These are phyloP conservation scores for Aspergillus neoniger DNA, from an alignment of 2,329 filamentous ascomycete genomes.

Conservation along the genomic window DNA sequence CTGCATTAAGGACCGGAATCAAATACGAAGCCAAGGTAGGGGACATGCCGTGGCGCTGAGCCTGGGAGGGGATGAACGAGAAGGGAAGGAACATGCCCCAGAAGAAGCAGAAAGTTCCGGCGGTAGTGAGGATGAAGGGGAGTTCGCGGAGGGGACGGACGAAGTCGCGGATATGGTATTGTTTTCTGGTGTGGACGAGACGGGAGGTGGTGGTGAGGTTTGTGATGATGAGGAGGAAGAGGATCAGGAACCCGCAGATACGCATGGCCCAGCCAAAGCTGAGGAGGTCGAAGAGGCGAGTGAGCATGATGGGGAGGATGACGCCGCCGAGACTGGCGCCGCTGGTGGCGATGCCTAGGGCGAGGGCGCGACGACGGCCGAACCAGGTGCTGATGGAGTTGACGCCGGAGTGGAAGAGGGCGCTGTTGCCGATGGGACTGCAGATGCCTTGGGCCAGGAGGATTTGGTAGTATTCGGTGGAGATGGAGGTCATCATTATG, in stretches of 20 bases:
- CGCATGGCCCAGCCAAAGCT: constrained; percentile 61
- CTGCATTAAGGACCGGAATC: constrained; percentile 56
- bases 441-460: constrained; percentile 57
- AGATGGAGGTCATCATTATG: constrained; percentile 59
- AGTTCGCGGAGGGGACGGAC: constrained; percentile 13
- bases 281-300: constrained; percentile 53
- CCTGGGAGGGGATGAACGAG: constrained; percentile 17
- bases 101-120: constrained; percentile 44
- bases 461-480: constrained; percentile 57
- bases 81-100: constrained; percentile 29
- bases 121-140: constrained; percentile 19
- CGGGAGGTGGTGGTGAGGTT: constrained; percentile 52
- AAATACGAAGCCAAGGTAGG: constrained; percentile 53
- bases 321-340: constrained; percentile 60
- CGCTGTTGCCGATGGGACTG: constrained; percentile 51
- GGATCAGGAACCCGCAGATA: constrained; percentile 59
- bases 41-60: constrained; percentile 17
- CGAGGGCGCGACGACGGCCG: constrained; percentile 52
- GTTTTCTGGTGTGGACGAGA: constrained; percentile 23
- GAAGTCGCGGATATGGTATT: constrained; percentile 13
- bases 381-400: constrained; percentile 55
- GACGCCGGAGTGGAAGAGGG: constrained; percentile 50
- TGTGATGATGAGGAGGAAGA: constrained; percentile 56
- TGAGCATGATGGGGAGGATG: constrained; percentile 62
- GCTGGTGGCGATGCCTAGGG: constrained; percentile 55